A percentile compares a stretch with the other conserved stretches of the same genome.
Conservation (phyloP, 805 yeast species). For the Ogataea nakhonphanomensis region DNA sequence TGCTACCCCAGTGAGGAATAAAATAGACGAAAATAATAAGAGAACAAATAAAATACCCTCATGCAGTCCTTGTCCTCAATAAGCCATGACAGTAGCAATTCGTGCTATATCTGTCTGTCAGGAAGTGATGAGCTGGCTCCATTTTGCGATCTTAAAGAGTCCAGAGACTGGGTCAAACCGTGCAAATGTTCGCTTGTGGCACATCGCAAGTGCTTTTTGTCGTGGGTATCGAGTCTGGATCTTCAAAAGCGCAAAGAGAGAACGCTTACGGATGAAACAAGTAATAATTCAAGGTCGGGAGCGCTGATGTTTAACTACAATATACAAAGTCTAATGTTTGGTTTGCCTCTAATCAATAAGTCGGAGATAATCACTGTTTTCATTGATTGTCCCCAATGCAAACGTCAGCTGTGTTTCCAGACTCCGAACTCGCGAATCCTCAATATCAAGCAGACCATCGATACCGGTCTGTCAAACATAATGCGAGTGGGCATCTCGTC, state of each 20-base stretch:
- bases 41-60: not conserved
- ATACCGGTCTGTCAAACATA: slow-evolving; percentile 16
- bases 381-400: slow-evolving; percentile 39
- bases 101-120: slow-evolving; percentile 32
- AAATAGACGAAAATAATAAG: not conserved
- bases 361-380: slow-evolving; percentile 21
- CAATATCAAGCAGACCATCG: slow-evolving; percentile 12
- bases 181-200: slow-evolving; percentile 44
- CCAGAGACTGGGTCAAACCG: slow-evolving; percentile 42
- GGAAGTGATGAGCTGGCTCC: slow-evolving; percentile 33
- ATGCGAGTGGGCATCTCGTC: slow-evolving; percentile 19
- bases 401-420: slow-evolving; percentile 29
- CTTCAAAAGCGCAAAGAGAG: slow-evolving; percentile 17
- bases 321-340: slow-evolving; percentile 16
- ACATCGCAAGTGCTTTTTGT: slow-evolving; percentile 42
- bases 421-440: slow-evolving; percentile 21
- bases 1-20: not conserved
- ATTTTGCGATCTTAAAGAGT: slow-evolving; percentile 26
- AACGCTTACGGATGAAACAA: slow-evolving; percentile 3
- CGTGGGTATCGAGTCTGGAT: slow-evolving; percentile 38
- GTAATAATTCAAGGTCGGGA: slow-evolving; percentile 3
- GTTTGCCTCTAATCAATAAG: slow-evolving; percentile 17
- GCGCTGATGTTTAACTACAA: slow-evolving; percentile 15
- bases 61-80: slow-evolving; percentile 22
- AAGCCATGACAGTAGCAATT: slow-evolving; percentile 9